Evolutionary conservation across 2,329 filamentous ascomycete genomes (phyloP), one percentile per base, ranked within the genome.

Genomic region (Aureobasidium sp.): DNA sequence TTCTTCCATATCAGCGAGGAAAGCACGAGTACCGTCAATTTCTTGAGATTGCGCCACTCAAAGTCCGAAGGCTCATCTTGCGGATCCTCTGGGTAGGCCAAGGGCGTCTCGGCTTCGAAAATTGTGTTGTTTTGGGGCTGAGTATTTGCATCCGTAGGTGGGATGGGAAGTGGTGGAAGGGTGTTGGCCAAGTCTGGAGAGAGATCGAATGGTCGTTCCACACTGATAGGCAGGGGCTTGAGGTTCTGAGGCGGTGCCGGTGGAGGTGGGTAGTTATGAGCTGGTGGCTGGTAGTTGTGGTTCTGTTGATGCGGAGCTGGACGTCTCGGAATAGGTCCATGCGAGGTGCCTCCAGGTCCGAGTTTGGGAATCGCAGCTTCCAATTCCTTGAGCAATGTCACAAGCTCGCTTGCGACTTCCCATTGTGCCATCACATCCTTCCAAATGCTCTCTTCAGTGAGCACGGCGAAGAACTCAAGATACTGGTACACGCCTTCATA

Each of bases 401-500:
- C 85, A 5, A 97, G 83, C 72, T 97, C 93, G 70, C 91, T 93
- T 1, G 90, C 86, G 42, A 91, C 87, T 72, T 97, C 91, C 89
- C 93, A 97, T 66, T 96, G 88, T 55, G 95, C 90, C 42, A 97
- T 82, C 65, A 95, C 87, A 45, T 85, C 83, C 65, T 95, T 90
- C 79, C 91, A 91, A 56, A 90, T 87, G 47, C 87, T 82, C 68
- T 93, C 88, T 70, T 96, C 92, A 0, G 90, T 91, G 31, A 96
- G 84, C 0, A 94, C 92, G 17, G 89, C 91, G 60, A 97, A 88
- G 72, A 97, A 96, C 68, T 97, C 92, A 1, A 97, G 84, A 71
- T 96, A 96, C 73, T 97, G 92, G 57, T 92, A 91, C 1, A 97
- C 85, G 0, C 93, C 93, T 70, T 97, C 93, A 73, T 96, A 96